These are phyloP conservation scores for Cyberlindnera xishuangbannaensis DNA, from an alignment of 805 yeast genomes.

Conservation along the genomic window DNA sequence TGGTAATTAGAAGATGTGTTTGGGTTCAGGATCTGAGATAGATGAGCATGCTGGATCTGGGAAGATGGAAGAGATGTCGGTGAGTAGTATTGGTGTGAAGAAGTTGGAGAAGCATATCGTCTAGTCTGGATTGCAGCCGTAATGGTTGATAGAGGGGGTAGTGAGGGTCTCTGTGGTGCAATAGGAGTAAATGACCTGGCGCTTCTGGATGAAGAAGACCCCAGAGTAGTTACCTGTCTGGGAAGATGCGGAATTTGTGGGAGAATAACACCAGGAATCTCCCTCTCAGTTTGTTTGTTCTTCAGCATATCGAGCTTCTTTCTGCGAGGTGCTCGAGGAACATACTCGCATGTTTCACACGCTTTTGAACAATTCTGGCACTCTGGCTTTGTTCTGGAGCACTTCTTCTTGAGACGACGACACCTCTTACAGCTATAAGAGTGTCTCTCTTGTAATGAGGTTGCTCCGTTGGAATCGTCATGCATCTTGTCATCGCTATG, in stretches of 20 bases:
- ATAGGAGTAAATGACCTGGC: not conserved
- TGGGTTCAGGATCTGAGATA: conserved; percentile 5
- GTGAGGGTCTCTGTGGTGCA: conserved; percentile 6
- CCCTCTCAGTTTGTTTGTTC: conserved; percentile 12
- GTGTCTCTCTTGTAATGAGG: too few species aligned
- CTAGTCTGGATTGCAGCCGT: conserved; percentile 1
- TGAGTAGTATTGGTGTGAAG: too few species aligned
- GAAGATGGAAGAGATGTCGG: conserved; percentile 3
- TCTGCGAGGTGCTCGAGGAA: conserved; percentile 38
- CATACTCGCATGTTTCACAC: conserved; percentile 35
- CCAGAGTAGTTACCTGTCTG: too few species aligned
- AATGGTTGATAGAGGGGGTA: conserved; percentile 10
- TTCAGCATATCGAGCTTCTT: conserved; percentile 25
- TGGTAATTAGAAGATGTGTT: conserved; percentile 1
- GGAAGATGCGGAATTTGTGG: too few species aligned
- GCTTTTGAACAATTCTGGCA: conserved; percentile 39
- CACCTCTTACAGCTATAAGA: conserved; percentile 41
- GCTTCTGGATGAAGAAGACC: not conserved
- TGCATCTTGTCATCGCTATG: too few species aligned
- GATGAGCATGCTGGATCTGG: conserved; percentile 6
- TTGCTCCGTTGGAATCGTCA: too few species aligned
- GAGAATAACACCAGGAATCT: conserved; percentile 3
- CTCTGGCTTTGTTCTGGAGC: conserved; percentile 38
- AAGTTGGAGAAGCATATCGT: too few species aligned
- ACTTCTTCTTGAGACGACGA: conserved; percentile 43